These are phyloP conservation scores for Fusarium graminum DNA, from an alignment of 2,329 filamentous ascomycete genomes.

Conservation along the genomic window DNA sequence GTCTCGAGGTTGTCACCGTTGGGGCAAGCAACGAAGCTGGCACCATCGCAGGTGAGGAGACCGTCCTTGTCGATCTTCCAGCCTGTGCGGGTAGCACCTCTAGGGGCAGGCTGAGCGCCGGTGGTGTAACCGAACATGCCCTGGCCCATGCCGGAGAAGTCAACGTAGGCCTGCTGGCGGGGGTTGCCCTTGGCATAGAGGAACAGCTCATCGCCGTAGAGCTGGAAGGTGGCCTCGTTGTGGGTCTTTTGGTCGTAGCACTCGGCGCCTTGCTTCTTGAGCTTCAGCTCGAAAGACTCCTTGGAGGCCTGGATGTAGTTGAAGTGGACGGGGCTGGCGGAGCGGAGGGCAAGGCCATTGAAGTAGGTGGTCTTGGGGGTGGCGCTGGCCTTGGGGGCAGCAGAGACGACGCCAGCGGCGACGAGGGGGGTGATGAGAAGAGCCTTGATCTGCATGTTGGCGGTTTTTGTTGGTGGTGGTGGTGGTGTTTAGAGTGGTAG, in stretches of 20 bases:
- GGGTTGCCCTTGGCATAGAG: constrained; percentile 57
- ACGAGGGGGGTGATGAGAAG: constrained; percentile 46
- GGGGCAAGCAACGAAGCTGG: constrained; percentile 66
- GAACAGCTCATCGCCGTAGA: constrained; percentile 60
- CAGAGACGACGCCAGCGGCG: constrained; percentile 45
- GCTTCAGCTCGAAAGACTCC: constrained; percentile 60
- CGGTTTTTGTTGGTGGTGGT: constrained; percentile 6
- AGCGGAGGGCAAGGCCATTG: constrained; percentile 63
- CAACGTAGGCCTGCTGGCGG: constrained; percentile 64
- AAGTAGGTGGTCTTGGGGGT: constrained; percentile 56
- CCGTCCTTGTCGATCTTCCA: constrained; percentile 60
- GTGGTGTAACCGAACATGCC: constrained; percentile 67
- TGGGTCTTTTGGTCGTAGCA: too few relatives aligned
- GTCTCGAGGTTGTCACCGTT: constrained; percentile 42
- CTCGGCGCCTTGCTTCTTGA: constrained; percentile 37
- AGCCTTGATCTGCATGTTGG: constrained; percentile 50
- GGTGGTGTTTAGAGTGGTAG: not conserved
- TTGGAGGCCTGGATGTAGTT: constrained; percentile 58
- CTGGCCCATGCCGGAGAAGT: constrained; percentile 70
- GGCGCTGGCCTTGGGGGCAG: constrained; percentile 33
- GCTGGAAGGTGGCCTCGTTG: constrained; percentile 63
- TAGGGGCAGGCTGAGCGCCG: constrained; percentile 55
- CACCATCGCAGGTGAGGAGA: constrained; percentile 61
- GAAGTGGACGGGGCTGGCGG: constrained; percentile 64
- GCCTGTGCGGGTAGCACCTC: constrained; percentile 60